Evolutionary conservation across 1,139 yeast genomes (phyloP).

Genomic region (Geotrichum citri-aurantii): DNA sequence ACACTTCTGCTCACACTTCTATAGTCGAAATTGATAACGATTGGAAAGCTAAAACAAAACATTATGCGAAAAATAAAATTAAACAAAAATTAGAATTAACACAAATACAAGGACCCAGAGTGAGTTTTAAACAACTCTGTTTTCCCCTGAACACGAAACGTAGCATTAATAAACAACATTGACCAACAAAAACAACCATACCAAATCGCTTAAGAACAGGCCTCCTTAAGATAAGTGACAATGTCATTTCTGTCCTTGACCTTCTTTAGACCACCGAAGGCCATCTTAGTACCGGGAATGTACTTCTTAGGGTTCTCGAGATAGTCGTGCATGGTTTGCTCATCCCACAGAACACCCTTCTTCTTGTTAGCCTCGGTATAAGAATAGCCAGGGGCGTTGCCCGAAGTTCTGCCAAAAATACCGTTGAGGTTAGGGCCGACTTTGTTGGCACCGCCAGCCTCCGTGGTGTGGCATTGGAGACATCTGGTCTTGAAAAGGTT

Average conservation of each 20-base stretch:
- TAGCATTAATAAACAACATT: background rate
- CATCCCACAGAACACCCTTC: conserved; percentile 86
- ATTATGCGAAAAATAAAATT: background rate
- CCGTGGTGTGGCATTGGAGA: conserved; percentile 97
- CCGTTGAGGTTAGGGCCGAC: conserved; percentile 99
- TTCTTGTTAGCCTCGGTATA: conserved; percentile 98
- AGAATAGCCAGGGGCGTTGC: conserved; percentile 87
- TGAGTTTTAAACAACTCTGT: background rate
- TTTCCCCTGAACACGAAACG: background rate
- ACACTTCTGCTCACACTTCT: too few relatives aligned
- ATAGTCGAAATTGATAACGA: background rate
- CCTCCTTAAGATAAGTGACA: conserved; percentile 78
- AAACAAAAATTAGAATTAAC: background rate
- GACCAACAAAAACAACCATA: background rate
- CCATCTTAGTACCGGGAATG: conserved; percentile 99
- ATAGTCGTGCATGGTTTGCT: conserved; percentile 88
- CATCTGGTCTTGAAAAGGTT: conserved; percentile 98
- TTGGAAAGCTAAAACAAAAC: background rate
- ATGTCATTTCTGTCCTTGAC: conserved; percentile 97
- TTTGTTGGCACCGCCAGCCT: conserved; percentile 94
- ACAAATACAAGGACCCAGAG: background rate
- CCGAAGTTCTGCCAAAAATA: conserved; percentile 85
- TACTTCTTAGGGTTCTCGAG: conserved; percentile 99
- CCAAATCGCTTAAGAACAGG: conserved; percentile 34
- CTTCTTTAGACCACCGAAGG: conserved; percentile 99